Evolutionary conservation across 2,329 filamentous ascomycete genomes (phyloP).

Genomic region (Pseudopithomyces maydicus): DNA sequence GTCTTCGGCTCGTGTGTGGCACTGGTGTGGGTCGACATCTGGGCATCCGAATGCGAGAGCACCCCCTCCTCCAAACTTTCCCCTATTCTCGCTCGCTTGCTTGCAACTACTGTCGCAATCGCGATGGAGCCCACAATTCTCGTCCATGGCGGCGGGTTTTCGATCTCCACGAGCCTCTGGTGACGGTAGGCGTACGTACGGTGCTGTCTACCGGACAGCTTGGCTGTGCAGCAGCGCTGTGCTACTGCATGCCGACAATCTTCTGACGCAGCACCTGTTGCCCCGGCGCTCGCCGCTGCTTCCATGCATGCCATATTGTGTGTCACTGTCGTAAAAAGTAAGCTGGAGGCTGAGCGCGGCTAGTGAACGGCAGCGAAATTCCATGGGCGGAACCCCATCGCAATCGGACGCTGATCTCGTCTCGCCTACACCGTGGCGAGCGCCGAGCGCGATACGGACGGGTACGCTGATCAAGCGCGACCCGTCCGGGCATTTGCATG

Average conservation of each 20-base stretch:
- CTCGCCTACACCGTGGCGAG: background rate
- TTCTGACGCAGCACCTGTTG: constrained; percentile 8
- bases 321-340: too few relatives aligned
- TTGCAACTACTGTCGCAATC: background rate
- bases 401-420: background rate
- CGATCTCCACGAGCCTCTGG: too few relatives aligned
- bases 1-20: background rate
- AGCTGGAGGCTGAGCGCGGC: background rate
- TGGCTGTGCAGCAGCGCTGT: background rate
- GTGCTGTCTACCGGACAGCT: too few relatives aligned
- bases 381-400: background rate
- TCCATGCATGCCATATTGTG: background rate
- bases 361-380: background rate
- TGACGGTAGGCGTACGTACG: too few relatives aligned
- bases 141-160: too few relatives aligned
- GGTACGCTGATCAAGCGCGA: background rate
- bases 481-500: background rate
- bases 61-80: background rate
- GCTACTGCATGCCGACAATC: constrained; percentile 12
- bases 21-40: background rate
- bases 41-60: background rate
- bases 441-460: background rate
- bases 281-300: background rate
- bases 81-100: background rate
- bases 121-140: background rate